Evolutionary conservation across 2,329 filamentous ascomycete species (phyloP).

Genomic region (Curvularia lunata): DNA sequence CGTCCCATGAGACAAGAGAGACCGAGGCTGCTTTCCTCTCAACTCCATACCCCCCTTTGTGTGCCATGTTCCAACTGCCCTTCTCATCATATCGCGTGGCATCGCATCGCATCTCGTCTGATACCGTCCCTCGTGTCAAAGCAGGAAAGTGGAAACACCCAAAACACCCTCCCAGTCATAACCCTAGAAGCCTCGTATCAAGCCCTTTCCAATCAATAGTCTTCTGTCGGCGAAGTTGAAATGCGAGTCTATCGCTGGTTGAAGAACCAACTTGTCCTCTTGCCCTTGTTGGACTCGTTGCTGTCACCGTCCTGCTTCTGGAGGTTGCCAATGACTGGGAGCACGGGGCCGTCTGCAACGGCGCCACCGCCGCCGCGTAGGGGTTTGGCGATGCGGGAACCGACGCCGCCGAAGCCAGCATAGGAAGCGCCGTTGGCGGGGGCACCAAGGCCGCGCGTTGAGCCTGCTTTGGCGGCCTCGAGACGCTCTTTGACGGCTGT

Average conservation of each 20-base stretch:
- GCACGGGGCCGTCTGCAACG: conserved; percentile 44
- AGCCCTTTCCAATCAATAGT: background rate
- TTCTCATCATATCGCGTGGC: background rate
- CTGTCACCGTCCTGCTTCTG: conserved; percentile 60
- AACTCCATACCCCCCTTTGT: background rate
- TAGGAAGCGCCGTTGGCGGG: conserved; percentile 64
- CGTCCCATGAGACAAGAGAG: background rate
- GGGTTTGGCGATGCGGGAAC: conserved; percentile 68
- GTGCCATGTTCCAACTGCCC: background rate
- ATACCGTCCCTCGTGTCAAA: background rate
- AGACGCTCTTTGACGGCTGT: conserved; percentile 97
- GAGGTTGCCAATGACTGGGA: conserved; percentile 53
- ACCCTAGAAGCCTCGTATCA: background rate
- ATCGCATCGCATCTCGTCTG: background rate
- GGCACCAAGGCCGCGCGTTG: conserved; percentile 78
- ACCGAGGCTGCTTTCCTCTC: background rate
- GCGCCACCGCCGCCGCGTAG: conserved; percentile 60
- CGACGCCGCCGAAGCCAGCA: conserved; percentile 67
- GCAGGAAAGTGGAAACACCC: conserved; percentile 4
- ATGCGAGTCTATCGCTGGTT: conserved; percentile 46
- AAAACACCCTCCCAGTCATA: background rate
- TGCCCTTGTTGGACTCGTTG: conserved; percentile 59
- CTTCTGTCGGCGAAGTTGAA: background rate
- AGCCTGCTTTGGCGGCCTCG: conserved; percentile 91
- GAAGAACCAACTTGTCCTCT: conserved; percentile 78